Evolutionary conservation across 805 yeast species (phyloP), one percentile per base, ranked within the genome.

Genomic region (Saccharomyces cerevisiae): DNA sequence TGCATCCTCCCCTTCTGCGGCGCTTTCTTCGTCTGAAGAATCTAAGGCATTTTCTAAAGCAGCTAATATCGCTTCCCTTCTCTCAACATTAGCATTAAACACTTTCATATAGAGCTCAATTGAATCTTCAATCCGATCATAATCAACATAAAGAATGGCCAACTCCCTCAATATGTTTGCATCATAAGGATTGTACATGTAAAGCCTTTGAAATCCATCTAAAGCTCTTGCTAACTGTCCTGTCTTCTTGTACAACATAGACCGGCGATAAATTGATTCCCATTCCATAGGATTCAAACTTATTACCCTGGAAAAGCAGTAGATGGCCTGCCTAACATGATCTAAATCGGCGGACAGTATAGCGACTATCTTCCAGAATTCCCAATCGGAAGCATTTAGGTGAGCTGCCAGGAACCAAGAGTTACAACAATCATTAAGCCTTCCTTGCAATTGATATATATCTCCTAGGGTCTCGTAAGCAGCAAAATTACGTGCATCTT

Each of bases 381-480:
- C 83, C 62, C 82, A 81, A 70, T 91, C 96, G 68, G 82, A 79
- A 0, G 89, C 83, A 58, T 85, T 82, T 13, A 87, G 72, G 64
- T 83, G 87, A 0, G 96, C 91, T 29, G 96, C 94, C 52, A 87
- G 63, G 61, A 87, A 73, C 96, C 97, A 82, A 49, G 86, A 79
- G 64, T 83, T 82, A 67, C 96, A 83, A 67, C 96, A 81, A 64
- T 87, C 85, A 59, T 84, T 81, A 50, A 79, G 70, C 48, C 82
- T 75, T 1, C 89, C 91, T 56, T 82, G 84, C 51, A 79, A 73
- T 53, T 81, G 77, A 59, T 87, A 85, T 49, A 92, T 87, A 63
- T 88, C 96, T 49, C 97, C 97, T 48, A 90, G 71, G 0, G 95
- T 87, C 62, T 87, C 85, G 74, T 91, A 91, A 0, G 97, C 97